A percentile compares a stretch with the other conserved stretches of the same genome.
These are phyloP conservation scores for Apodospora peruviana DNA, from an alignment of 495 filamentous ascomycete genomes.

Conservation along the genomic window DNA sequence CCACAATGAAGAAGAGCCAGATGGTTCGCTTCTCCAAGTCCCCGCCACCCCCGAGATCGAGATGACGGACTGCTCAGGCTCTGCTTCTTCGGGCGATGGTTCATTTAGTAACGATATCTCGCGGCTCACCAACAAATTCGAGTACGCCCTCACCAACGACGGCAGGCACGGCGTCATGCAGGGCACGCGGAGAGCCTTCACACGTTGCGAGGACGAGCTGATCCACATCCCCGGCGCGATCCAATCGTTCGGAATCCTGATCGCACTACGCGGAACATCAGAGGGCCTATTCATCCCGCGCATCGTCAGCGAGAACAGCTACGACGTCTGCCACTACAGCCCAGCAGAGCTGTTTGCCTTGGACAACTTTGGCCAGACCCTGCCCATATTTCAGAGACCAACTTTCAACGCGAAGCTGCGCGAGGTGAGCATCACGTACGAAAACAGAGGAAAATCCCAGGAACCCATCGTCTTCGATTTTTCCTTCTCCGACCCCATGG, in stretches of 20 bases:
- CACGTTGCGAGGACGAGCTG: constrained; percentile 18
- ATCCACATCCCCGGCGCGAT: constrained; percentile 22
- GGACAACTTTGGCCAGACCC: constrained; percentile 14
- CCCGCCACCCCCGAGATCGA: constrained; percentile 2
- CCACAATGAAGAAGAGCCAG: not conserved
- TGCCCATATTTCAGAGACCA: constrained; percentile 16
- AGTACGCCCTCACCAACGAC: constrained; percentile 14
- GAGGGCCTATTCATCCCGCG: constrained; percentile 15
- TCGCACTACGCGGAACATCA: constrained; percentile 13
- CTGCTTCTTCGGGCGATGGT: not conserved
- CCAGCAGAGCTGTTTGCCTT: constrained; percentile 13
- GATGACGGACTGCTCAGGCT: constrained; percentile 8
- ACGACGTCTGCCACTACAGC: constrained; percentile 13
- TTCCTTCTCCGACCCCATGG: constrained; percentile 16
- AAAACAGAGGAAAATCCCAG: constrained; percentile 7
- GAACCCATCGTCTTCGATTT: constrained; percentile 20
- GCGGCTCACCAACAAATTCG: constrained; percentile 11
- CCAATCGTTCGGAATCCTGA: constrained; percentile 19
- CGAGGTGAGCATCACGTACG: constrained; percentile 5
- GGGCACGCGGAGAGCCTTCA: constrained; percentile 13
- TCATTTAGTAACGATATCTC: not conserved
- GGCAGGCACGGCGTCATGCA: constrained; percentile 17
- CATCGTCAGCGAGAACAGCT: constrained; percentile 20
- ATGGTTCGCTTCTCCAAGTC: not conserved
- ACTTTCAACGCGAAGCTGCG: constrained; percentile 15